phyloP scores from a whole-genome alignment of 73 alveolate species.

The Symbiodinium pilosum region DNA sequence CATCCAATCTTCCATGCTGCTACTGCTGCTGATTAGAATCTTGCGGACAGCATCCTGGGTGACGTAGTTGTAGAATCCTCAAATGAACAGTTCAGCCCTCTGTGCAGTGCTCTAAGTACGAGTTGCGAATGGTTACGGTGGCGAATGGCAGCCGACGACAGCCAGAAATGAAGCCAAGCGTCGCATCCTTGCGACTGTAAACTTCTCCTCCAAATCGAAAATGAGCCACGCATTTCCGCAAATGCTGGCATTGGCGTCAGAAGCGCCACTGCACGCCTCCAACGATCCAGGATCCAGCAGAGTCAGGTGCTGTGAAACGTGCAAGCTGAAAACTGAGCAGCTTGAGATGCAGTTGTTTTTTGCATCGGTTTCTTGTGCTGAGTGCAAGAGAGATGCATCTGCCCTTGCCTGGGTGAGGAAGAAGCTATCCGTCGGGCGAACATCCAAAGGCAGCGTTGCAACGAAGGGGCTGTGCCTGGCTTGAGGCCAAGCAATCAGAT shows the following conservation, averaged over 20 bases:
- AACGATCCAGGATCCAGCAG: background rate
- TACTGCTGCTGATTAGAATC: constrained; percentile 29
- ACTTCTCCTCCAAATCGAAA: constrained; percentile 57
- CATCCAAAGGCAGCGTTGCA: constrained; percentile 18
- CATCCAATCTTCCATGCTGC: background rate
- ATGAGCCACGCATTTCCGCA: constrained; percentile 39
- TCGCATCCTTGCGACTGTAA: constrained; percentile 7
- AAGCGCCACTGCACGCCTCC: background rate
- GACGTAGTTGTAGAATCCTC: constrained; percentile 42
- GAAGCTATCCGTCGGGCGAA: constrained; percentile 41
- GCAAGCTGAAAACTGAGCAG: no score
- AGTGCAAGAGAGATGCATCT: no score
- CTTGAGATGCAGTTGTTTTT: background rate
- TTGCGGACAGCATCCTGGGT: constrained; percentile 44
- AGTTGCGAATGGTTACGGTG: no score
- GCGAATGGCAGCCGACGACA: no score
- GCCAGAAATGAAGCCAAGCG: background rate
- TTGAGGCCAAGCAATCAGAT: background rate
- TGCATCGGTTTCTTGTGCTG: no score
- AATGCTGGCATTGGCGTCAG: background rate
- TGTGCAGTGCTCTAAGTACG: no score
- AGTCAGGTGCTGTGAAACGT: no score
- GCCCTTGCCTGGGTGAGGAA: constrained; percentile 7
- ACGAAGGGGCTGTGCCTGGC: constrained; percentile 45
- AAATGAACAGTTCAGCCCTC: no score